A percentile compares a stretch with the other conserved stretches of the same genome.
phyloP scores from a whole-genome alignment of 306 rosid species.

The Sicyos baderoa region DNA sequence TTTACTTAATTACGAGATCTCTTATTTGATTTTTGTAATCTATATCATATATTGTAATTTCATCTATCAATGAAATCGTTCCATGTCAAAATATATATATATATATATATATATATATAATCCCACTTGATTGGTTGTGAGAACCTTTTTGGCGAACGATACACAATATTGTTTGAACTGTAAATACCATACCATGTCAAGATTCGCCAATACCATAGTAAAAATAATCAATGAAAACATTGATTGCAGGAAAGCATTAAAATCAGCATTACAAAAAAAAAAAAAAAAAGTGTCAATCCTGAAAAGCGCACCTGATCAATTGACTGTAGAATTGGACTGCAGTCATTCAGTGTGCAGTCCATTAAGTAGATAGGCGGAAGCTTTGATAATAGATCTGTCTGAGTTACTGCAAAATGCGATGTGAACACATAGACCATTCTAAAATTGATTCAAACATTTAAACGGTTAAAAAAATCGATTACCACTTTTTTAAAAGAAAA shows the following conservation, averaged over 20 bases:
- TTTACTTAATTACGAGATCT: no score
- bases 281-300: background rate
- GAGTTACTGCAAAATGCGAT: constrained; percentile 40
- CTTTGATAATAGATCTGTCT: constrained; percentile 34
- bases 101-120: no score
- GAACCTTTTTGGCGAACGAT: background rate
- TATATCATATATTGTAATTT: no score
- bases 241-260: background rate
- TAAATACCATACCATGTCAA: background rate
- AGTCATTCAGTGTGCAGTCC: constrained; percentile 86
- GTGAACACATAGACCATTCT: constrained; percentile 9
- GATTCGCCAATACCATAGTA: background rate
- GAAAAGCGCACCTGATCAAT: constrained; percentile 52
- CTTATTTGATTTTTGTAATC: no score
- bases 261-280: background rate
- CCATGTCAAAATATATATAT: no score
- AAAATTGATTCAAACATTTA: background rate
- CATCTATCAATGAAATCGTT: no score
- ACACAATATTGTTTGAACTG: background rate
- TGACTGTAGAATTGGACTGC: constrained; percentile 58
- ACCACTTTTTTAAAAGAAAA: no score
- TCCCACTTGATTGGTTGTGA: background rate
- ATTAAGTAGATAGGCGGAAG: constrained; percentile 68
- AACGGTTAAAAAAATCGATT: no score
- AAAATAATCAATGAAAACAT: background rate